phyloP scores from a whole-genome alignment of 108 stramenopile genomes.

The Pseudonitzschia pungens region DNA sequence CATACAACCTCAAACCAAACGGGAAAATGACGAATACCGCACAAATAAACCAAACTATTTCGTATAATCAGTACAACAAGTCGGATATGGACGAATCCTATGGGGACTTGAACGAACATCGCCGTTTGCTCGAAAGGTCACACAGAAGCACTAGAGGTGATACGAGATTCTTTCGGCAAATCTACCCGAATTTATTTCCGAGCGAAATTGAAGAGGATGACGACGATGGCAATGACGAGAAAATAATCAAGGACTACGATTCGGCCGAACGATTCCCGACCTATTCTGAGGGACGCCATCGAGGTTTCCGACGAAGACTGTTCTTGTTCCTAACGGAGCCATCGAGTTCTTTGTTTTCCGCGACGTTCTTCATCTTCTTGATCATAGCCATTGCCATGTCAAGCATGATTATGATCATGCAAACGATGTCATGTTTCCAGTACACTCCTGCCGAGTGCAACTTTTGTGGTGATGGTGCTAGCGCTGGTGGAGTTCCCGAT shows the following conservation, averaged over 20 bases:
- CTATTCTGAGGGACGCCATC: constrained; percentile 2
- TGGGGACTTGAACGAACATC: neutral
- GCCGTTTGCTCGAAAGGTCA: neutral
- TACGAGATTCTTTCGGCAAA: neutral
- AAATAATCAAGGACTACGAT: neutral
- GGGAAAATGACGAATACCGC: constrained; percentile 4
- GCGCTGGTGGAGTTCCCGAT: no score
- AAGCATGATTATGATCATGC: constrained; percentile 64
- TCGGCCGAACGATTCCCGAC: neutral
- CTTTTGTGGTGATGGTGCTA: constrained; percentile 52
- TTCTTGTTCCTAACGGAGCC: constrained; percentile 71
- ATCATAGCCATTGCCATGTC: constrained; percentile 44
- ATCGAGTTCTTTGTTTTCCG: constrained; percentile 39
- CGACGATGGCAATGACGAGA: neutral
- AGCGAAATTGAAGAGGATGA: constrained; percentile 6
- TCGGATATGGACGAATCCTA: constrained; percentile 4
- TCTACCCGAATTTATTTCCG: neutral
- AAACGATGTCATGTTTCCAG: constrained; percentile 60
- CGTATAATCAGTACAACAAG: neutral
- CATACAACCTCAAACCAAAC: neutral
- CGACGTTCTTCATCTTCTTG: constrained; percentile 52
- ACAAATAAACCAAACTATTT: neutral
- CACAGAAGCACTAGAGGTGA: neutral
- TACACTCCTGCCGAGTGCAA: constrained; percentile 51
- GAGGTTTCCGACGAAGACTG: constrained; percentile 40